These are phyloP conservation scores for Tetrahymena borealis DNA, from an alignment of 73 alveolate species.

Conservation along the genomic window DNA sequence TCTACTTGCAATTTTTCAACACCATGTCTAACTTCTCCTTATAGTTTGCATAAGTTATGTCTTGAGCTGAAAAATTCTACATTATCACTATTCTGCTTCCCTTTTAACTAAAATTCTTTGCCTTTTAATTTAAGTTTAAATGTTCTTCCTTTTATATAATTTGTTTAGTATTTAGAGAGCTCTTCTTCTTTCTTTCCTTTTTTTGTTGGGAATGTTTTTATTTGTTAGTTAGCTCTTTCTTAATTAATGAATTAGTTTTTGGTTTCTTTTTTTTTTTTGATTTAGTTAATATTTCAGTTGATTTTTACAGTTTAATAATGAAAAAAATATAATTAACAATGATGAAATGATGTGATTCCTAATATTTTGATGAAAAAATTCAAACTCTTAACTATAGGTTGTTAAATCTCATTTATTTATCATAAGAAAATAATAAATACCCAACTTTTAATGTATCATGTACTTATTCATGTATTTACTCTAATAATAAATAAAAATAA, in stretches of 20 bases:
- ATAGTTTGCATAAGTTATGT: background rate
- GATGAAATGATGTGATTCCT: background rate
- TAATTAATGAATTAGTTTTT: background rate
- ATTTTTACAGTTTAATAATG: background rate
- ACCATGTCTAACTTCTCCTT: background rate
- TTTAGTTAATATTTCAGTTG: background rate
- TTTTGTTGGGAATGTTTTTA: background rate
- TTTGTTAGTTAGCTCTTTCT: background rate
- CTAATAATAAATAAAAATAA: background rate
- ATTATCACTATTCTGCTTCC: background rate
- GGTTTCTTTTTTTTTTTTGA: background rate
- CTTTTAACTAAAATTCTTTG: background rate
- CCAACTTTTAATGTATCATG: background rate
- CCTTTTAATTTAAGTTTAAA: background rate
- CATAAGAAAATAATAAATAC: background rate
- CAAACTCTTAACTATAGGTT: background rate
- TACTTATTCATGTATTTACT: background rate
- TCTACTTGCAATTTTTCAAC: background rate
- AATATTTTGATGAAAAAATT: background rate
- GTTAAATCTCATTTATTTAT: background rate
- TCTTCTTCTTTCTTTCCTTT: background rate
- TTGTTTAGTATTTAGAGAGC: background rate
- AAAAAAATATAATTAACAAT: background rate
- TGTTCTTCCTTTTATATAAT: background rate
- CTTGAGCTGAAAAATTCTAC: background rate